Conservation (phyloP, 2,329 filamentous ascomycete species). For the Proliferodiscus dingleyae region DNA sequence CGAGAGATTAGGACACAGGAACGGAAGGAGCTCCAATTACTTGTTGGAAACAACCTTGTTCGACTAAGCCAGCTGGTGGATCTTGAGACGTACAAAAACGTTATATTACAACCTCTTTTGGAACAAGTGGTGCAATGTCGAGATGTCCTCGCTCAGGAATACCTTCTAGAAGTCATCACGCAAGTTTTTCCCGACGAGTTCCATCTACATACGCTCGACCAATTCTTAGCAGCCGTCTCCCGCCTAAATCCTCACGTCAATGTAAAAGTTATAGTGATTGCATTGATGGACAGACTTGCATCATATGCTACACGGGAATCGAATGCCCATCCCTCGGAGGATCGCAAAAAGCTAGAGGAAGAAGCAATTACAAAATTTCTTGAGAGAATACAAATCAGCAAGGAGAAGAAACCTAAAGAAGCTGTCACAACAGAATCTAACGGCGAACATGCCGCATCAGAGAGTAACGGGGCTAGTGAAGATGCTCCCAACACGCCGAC, state of each 20-base stretch:
- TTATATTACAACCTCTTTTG: slow-evolving; percentile 80
- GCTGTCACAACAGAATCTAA: slow-evolving; percentile 24
- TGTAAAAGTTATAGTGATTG: slow-evolving; percentile 96
- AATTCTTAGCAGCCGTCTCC: slow-evolving; percentile 89
- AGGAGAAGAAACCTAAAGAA: slow-evolving; percentile 39
- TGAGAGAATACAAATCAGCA: slow-evolving; percentile 68
- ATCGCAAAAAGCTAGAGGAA: slow-evolving; percentile 73
- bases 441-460: slow-evolving; percentile 28
- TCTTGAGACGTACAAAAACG: slow-evolving; percentile 86
- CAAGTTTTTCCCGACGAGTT: slow-evolving; percentile 99
- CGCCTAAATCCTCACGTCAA: slow-evolving; percentile 94
- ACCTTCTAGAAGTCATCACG: slow-evolving; percentile 94
- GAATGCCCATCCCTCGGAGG: slow-evolving; percentile 62
- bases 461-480: slow-evolving; percentile 32
- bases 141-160: slow-evolving; percentile 95
- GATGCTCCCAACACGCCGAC: slow-evolving; percentile 28
- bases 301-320: slow-evolving; percentile 90
- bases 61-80: slow-evolving; percentile 93
- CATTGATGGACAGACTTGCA: slow-evolving; percentile 92
- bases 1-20: slow-evolving; percentile 90
- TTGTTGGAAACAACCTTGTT: slow-evolving; percentile 95
- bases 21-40: slow-evolving; percentile 86
- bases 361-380: slow-evolving; percentile 75
- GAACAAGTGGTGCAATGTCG: slow-evolving; percentile 98
- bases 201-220: slow-evolving; percentile 92